phyloP scores from a whole-genome alignment of 495 filamentous ascomycete genomes.

The Penicillium samsonianum region DNA sequence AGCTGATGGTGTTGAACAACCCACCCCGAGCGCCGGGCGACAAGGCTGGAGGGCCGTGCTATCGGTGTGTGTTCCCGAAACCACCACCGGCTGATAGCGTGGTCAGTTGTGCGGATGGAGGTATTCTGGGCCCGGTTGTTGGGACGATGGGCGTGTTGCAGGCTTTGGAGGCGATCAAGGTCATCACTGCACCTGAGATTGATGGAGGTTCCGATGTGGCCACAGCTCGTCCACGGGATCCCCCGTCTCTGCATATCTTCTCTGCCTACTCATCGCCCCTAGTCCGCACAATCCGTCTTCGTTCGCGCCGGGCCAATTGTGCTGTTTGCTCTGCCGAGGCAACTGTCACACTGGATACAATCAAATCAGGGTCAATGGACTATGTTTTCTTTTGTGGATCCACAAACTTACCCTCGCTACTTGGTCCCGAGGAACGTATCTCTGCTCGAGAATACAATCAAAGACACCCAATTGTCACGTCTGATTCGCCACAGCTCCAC shows the following conservation, averaged over 20 bases:
- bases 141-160: constrained; percentile 93
- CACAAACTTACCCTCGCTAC: constrained; percentile 46
- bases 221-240: constrained; percentile 31
- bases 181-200: constrained; percentile 52
- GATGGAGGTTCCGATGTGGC: constrained; percentile 16
- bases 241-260: constrained; percentile 64
- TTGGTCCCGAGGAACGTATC: constrained; percentile 63
- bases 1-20: constrained; percentile 76
- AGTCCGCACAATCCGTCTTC: constrained; percentile 74
- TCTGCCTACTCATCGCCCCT: constrained; percentile 66
- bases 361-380: constrained; percentile 66
- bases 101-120: constrained; percentile 84
- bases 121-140: constrained; percentile 89
- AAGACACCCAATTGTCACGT: constrained; percentile 16
- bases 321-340: constrained; percentile 68
- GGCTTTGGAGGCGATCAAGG: constrained; percentile 84
- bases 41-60: constrained; percentile 70
- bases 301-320: constrained; percentile 65
- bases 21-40: constrained; percentile 51
- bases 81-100: constrained; percentile 80
- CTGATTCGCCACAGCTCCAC: constrained; percentile 30
- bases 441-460: constrained; percentile 54
- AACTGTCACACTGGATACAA: constrained; percentile 60
- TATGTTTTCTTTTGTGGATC: constrained; percentile 80
- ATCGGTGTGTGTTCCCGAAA: constrained; percentile 87